phyloP scores from a whole-genome alignment of 2,329 filamentous ascomycete species.

The Diaporthe nobilis region DNA sequence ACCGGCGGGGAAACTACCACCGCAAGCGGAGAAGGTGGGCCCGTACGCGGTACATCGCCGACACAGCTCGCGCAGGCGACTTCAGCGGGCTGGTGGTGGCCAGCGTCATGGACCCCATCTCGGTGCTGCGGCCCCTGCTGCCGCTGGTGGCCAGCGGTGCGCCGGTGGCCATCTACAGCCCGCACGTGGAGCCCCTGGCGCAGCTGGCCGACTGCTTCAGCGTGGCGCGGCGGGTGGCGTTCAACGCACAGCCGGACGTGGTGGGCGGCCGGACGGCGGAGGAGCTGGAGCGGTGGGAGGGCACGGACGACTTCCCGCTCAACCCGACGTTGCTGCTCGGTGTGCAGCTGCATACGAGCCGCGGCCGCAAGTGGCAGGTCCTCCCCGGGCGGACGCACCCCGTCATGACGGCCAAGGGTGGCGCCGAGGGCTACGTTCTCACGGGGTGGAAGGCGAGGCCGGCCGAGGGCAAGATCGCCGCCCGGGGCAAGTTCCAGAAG shows the following conservation, averaged over 20 bases:
- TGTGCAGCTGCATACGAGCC: slow-evolving; percentile 83
- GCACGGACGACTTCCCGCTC: slow-evolving; percentile 84
- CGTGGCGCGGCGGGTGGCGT: slow-evolving; percentile 83
- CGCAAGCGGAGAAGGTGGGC: slow-evolving; percentile 90
- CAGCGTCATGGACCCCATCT: slow-evolving; percentile 83
- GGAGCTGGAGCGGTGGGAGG: slow-evolving; percentile 69
- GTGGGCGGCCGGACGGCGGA: slow-evolving; percentile 59
- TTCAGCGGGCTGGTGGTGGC: slow-evolving; percentile 90
- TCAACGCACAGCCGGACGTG: slow-evolving; percentile 66
- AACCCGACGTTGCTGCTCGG: slow-evolving; percentile 89
- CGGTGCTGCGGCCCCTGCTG: slow-evolving; percentile 80
- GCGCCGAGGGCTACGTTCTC: slow-evolving; percentile 91
- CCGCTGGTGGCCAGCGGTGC: slow-evolving; percentile 88
- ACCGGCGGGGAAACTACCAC: slow-evolving; percentile 86
- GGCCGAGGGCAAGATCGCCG: slow-evolving; percentile 83
- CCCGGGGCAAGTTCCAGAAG: slow-evolving; percentile 83
- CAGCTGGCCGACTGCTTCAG: slow-evolving; percentile 87
- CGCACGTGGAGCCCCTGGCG: slow-evolving; percentile 83
- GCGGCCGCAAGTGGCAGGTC: slow-evolving; percentile 89
- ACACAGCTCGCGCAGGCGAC: slow-evolving; percentile 79
- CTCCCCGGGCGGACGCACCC: slow-evolving; percentile 93
- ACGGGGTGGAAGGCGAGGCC: slow-evolving; percentile 87
- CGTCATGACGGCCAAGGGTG: slow-evolving; percentile 89
- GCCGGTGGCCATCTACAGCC: slow-evolving; percentile 87
- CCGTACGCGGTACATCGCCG: slow-evolving; percentile 78